Percentiles rank a stretch among this genome's conserved stretches.
These are phyloP conservation scores for Capronia epimyces DNA, from an alignment of 2,329 filamentous ascomycete species.

Conservation along the genomic window DNA sequence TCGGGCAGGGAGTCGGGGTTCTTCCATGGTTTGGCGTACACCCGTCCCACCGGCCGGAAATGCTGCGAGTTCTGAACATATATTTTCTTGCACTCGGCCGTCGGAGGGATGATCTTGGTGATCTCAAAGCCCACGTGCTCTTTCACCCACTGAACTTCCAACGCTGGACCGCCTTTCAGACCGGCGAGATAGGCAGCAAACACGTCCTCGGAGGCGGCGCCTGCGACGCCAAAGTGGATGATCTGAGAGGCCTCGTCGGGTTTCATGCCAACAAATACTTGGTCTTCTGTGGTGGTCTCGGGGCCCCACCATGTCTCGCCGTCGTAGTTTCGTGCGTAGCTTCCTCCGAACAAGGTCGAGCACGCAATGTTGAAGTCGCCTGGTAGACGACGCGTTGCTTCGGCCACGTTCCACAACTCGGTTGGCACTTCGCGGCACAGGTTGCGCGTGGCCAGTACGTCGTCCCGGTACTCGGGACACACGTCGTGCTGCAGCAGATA, in stretches of 20 bases:
- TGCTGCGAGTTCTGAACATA: constrained; percentile 42
- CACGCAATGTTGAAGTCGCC: constrained; percentile 77
- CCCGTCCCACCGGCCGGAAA: constrained; percentile 49
- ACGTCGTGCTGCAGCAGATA: constrained; percentile 81
- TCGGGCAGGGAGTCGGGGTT: constrained; percentile 39
- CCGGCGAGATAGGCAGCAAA: constrained; percentile 36
- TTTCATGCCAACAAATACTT: constrained; percentile 38
- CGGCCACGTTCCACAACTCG: constrained; percentile 59
- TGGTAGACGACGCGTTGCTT: constrained; percentile 55
- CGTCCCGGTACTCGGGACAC: constrained; percentile 69
- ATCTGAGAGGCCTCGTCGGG: constrained; percentile 46
- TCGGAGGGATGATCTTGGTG: constrained; percentile 46
- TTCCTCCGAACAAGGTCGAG: constrained; percentile 60
- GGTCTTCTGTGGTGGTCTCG: constrained; percentile 28
- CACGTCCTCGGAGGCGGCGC: constrained; percentile 40
- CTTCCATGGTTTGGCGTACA: constrained; percentile 49
- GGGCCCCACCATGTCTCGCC: constrained; percentile 39
- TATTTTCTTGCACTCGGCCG: constrained; percentile 43
- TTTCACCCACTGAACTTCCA: constrained; percentile 41
- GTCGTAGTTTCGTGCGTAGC: constrained; percentile 41
- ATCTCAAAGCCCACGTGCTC: constrained; percentile 59
- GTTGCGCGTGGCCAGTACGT: constrained; percentile 60
- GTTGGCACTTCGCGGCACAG: constrained; percentile 62
- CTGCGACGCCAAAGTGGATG: constrained; percentile 48
- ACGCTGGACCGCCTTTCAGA: constrained; percentile 31